Conservation (phyloP, 306 rosid species). For the Urtica urens region DNA sequence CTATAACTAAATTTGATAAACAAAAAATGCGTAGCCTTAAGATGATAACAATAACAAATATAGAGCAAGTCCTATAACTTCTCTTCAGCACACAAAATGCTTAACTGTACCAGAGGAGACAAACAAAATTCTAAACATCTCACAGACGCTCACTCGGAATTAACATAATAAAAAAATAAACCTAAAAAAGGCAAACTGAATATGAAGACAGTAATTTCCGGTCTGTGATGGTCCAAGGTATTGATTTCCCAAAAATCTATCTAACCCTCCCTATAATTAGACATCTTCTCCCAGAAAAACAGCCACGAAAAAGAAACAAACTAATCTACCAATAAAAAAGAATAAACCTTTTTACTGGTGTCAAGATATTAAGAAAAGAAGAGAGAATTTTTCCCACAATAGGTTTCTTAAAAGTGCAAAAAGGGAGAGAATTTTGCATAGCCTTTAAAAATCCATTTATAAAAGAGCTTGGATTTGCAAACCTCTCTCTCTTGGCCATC, state of each 20-base stretch:
- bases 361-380: background rate
- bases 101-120: too few relatives aligned
- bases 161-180: background rate
- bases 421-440: constrained; percentile 17
- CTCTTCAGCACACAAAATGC: too few relatives aligned
- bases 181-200: background rate
- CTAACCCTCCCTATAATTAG: constrained; percentile 7
- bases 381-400: background rate
- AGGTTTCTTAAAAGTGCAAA: background rate
- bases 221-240: background rate
- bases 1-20: too few relatives aligned
- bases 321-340: background rate
- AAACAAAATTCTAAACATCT: too few relatives aligned
- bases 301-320: background rate
- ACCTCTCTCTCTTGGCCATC: background rate
- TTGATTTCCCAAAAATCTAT: constrained; percentile 6
- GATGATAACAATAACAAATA: too few relatives aligned
- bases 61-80: too few relatives aligned
- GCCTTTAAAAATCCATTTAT: constrained; percentile 8
- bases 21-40: too few relatives aligned
- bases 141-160: too few relatives aligned
- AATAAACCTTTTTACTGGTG: background rate
- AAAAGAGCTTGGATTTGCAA: background rate
- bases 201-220: background rate
- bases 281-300: background rate